Percentiles rank a stretch among this genome's conserved stretches.
Conservation (phyloP, 495 filamentous ascomycete species). For the Rhypophila decipiens region DNA sequence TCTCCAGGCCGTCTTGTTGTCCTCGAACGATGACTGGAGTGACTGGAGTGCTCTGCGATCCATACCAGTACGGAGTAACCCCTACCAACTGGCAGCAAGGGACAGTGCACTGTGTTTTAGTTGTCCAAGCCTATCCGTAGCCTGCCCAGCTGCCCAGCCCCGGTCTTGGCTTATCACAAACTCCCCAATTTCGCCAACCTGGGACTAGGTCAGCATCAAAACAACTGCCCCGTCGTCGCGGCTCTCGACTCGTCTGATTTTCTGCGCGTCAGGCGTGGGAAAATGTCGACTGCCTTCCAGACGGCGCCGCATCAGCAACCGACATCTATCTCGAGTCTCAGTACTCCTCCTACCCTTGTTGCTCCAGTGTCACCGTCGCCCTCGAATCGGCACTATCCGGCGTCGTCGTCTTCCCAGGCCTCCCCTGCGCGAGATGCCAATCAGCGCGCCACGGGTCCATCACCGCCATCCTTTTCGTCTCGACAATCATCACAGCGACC, state of each 20-base stretch:
- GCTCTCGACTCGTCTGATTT: slow-evolving; percentile 4
- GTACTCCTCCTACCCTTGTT: slow-evolving; percentile 42
- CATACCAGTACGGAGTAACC: no score
- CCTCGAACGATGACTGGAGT: no score
- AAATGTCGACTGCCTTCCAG: slow-evolving; percentile 54
- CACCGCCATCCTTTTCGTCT: slow-evolving; percentile 33
- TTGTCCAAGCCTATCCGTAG: neutral
- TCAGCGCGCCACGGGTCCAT: slow-evolving; percentile 28
- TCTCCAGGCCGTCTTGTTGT: neutral
- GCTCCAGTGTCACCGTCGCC: slow-evolving; percentile 34
- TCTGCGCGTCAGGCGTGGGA: slow-evolving; percentile 23
- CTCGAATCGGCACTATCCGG: slow-evolving; percentile 39
- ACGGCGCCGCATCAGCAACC: slow-evolving; percentile 47
- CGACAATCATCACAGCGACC: slow-evolving; percentile 45
- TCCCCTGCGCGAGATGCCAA: slow-evolving; percentile 41
- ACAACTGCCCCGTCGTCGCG: slow-evolving; percentile 6
- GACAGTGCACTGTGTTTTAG: no score
- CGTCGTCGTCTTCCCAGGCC: slow-evolving; percentile 31
- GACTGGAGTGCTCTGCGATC: no score
- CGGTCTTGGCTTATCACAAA: slow-evolving; percentile 4
- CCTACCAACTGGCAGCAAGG: no score
- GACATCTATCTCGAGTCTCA: slow-evolving; percentile 38
- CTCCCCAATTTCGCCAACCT: slow-evolving; percentile 3
- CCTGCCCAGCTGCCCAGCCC: slow-evolving; percentile 5
- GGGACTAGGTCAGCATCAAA: slow-evolving; percentile 5